Conservation (phyloP, 164 flowering plant genomes). For the Euptelea pleiosperma region DNA sequence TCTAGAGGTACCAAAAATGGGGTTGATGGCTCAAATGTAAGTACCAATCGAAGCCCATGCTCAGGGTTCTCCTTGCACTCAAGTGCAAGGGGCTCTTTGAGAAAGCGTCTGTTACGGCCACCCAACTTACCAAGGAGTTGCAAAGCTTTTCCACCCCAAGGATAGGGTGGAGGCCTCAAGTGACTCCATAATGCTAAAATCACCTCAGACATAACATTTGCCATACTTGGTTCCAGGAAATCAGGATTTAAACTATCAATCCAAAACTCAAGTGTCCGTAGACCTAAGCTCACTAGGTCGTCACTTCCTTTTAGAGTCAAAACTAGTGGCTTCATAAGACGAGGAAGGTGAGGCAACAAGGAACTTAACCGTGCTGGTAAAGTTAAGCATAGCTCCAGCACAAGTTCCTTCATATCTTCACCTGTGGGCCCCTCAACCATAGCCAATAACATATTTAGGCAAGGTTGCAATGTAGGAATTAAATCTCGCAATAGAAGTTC, state of each 20-base stretch:
- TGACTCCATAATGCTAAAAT: slow-evolving; percentile 98
- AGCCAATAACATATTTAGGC: slow-evolving; percentile 82
- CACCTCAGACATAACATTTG: slow-evolving; percentile 90
- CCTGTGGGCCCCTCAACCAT: slow-evolving; percentile 98
- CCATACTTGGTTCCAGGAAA: slow-evolving; percentile 98
- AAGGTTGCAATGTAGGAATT: slow-evolving; percentile 73
- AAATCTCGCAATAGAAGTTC: slow-evolving; percentile 81
- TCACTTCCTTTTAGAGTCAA: slow-evolving; percentile 86
- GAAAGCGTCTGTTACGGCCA: slow-evolving; percentile 95
- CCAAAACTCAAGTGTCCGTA: slow-evolving; percentile 97
- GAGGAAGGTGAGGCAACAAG: slow-evolving; percentile 84
- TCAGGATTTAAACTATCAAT: slow-evolving; percentile 98
- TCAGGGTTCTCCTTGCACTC: slow-evolving; percentile 99
- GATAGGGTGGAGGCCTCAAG: slow-evolving; percentile 86
- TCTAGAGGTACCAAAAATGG: slow-evolving; percentile 98
- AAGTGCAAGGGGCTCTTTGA: slow-evolving; percentile 93
- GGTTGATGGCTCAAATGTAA: slow-evolving; percentile 96
- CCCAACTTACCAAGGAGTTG: slow-evolving; percentile 97
- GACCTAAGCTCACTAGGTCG: slow-evolving; percentile 80
- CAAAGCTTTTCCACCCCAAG: slow-evolving; percentile 88
- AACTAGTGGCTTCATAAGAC: slow-evolving; percentile 96
- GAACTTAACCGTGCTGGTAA: slow-evolving; percentile 97
- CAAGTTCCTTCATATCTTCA: slow-evolving; percentile 90
- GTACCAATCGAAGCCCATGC: slow-evolving; percentile 98
- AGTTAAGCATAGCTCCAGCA: slow-evolving; percentile 86